A percentile compares a stretch with the other conserved stretches of the same genome.
Conservation (phyloP, 371 early-diverging fungal species). For the Sporodiniella umbellata region DNA sequence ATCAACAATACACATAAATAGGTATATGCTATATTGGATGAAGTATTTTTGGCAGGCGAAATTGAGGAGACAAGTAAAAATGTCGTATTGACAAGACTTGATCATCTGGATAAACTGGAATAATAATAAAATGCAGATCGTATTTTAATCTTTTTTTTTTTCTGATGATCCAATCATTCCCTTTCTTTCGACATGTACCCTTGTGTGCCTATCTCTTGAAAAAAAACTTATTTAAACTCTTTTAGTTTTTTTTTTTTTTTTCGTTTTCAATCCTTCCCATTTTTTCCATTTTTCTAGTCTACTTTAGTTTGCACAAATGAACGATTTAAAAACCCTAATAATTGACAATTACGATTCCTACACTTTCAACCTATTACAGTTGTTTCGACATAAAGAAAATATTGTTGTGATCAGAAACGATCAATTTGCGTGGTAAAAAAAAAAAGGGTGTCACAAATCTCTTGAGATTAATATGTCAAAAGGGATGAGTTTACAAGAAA, state of each 20-base stretch:
- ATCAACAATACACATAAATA: constrained; percentile 22
- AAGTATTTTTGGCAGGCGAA: constrained; percentile 96
- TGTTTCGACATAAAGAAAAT: constrained; percentile 48
- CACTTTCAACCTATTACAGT: constrained; percentile 88
- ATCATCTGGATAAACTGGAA: constrained; percentile 77
- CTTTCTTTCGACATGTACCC: not conserved
- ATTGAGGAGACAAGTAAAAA: constrained; percentile 93
- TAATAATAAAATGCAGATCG: too few relatives aligned
- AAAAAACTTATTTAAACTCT: too few relatives aligned
- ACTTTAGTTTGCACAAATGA: not conserved
- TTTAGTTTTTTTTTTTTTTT: constrained; percentile 5
- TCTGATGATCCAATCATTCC: not conserved
- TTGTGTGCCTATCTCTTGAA: too few relatives aligned
- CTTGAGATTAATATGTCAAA: not conserved
- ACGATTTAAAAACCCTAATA: constrained; percentile 58
- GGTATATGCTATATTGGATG: constrained; percentile 97
- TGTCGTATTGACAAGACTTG: constrained; percentile 68
- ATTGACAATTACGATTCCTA: constrained; percentile 98
- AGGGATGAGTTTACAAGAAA: constrained; percentile 54
- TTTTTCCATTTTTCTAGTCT: constrained; percentile 1
- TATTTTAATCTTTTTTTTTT: not conserved
- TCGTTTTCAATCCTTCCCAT: constrained; percentile 2
- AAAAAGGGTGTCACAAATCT: not conserved
- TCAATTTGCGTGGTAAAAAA: constrained; percentile 74
- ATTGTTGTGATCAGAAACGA: constrained; percentile 88